These are phyloP conservation scores for Trichoderma cornu-damae DNA, from an alignment of 2,329 filamentous ascomycete species.

Conservation along the genomic window DNA sequence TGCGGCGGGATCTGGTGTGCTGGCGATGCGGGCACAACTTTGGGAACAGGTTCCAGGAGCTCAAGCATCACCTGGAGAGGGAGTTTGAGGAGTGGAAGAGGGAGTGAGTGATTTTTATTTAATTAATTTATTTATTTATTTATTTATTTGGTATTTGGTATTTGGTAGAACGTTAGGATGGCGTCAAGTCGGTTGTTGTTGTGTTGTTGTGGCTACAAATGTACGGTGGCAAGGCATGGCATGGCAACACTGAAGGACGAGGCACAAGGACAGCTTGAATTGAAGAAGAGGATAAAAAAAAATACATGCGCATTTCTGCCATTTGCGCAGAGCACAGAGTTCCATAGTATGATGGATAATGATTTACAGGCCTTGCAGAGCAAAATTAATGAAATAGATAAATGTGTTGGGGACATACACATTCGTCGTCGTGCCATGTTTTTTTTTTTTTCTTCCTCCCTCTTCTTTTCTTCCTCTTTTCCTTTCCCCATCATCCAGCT, in stretches of 20 bases:
- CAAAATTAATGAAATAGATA: neutral
- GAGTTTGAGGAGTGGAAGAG: constrained; percentile 74
- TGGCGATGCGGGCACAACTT: constrained; percentile 80
- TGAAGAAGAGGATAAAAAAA: too few relatives aligned
- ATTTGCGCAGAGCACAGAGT: neutral
- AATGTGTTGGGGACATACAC: neutral
- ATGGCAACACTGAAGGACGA: neutral
- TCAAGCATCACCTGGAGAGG: constrained; percentile 69
- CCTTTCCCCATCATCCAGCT: neutral
- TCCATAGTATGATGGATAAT: neutral
- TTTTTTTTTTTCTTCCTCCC: neutral
- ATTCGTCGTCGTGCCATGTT: neutral
- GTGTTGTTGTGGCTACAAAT: neutral
- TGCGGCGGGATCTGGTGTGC: constrained; percentile 64
- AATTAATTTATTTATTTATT: too few relatives aligned
- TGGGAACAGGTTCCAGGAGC: constrained; percentile 63
- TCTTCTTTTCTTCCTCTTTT: neutral
- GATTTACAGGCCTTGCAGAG: neutral
- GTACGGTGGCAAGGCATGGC: neutral
- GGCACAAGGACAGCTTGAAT: neutral
- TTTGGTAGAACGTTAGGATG: too few relatives aligned
- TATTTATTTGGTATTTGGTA: too few relatives aligned
- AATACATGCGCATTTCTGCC: neutral
- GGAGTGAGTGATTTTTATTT: constrained; percentile 38
- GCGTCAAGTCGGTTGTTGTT: too few relatives aligned